A percentile compares a stretch with the other conserved stretches of the same genome.
These are phyloP conservation scores for Phenoliferia sp. DNA, from an alignment of 1,284 basidiomycete genomes.

Conservation along the genomic window DNA sequence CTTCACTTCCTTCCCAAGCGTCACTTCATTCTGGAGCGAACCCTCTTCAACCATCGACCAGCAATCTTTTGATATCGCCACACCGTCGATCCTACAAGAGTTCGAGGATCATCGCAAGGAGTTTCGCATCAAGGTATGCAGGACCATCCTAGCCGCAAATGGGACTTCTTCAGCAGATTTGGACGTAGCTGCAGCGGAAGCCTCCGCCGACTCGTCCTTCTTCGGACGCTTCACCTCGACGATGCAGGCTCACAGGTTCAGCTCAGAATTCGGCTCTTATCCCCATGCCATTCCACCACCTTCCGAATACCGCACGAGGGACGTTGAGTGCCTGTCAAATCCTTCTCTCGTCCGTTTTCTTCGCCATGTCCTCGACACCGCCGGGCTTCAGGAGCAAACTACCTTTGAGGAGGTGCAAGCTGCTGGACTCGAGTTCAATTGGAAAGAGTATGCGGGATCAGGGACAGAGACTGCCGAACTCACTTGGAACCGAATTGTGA, in stretches of 20 bases:
- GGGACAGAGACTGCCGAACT: too few species aligned
- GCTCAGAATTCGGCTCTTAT: too few species aligned
- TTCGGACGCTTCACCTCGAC: neutral
- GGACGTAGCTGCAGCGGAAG: neutral
- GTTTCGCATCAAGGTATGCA: neutral
- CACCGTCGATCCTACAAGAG: neutral
- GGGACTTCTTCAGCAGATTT: neutral
- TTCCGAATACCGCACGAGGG: neutral
- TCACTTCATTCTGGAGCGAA: too few species aligned
- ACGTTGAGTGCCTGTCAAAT: neutral
- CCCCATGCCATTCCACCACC: neutral
- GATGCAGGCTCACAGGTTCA: too few species aligned
- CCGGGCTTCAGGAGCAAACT: neutral
- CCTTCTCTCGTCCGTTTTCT: neutral
- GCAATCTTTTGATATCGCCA: neutral
- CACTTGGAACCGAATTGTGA: too few species aligned
- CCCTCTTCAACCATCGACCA: neutral
- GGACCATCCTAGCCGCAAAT: neutral
- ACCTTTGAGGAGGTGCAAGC: too few species aligned
- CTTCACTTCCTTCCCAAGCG: too few species aligned
- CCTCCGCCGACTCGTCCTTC: neutral
- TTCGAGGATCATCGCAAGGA: neutral
- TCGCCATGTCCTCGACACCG: neutral
- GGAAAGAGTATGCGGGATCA: too few species aligned
- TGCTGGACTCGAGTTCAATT: too few species aligned